Base-by-base conservation (phyloP, 495 filamentous ascomycete genomes). In the Cercophora scortea region DNA sequence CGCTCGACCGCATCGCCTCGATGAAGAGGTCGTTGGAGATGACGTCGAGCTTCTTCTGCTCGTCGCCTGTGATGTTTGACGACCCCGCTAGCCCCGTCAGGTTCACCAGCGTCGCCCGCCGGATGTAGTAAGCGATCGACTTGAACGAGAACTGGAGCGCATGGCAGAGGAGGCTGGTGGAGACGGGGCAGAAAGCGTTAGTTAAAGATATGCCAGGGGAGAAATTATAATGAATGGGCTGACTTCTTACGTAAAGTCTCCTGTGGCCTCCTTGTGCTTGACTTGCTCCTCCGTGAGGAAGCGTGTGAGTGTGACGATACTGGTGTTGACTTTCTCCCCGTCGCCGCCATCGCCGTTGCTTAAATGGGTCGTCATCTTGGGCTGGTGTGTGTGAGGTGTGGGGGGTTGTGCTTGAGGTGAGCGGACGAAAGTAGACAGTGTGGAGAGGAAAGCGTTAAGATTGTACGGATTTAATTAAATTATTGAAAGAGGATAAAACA, bases 131-230 rank as follows among this genome's bases (percentile, higher is more conserved):
- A 58, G 93, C 92, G 71, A 98, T 98, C 50, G 87, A 91, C 77
- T 98, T 98, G 84, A 98, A 98, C 60, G 93, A 88, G 79, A 96
- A 97, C 74, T 97, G 94, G 34, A 98, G 85, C 53, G 94, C 90
- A 67, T 98, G 93, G 79, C 90, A 96, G 50, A 98, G 82, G 19
- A 98, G 82, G 61, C 90, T 95, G 61, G 53, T n/a, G n/a, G 6
- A 8, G 40, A 17, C 4, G 40, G 13, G 35, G 12, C 46, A 39
- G 6, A 33, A 12, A n/a, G 36, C 25, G 25, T 25, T 25, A 25
- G 25, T 25, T 25, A 2, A 25, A 25, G 25, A 25, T 25, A n/a
- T n/a, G n/a, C n/a, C n/a, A n/a, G n/a, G n/a, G n/a, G n/a, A n/a
- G n/a, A n/a, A n/a, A n/a, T n/a, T n/a, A n/a, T 38, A 38, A 25